Percentiles rank a stretch among this genome's conserved stretches.
Conservation (phyloP, 2,329 filamentous ascomycete species). For the Hansfordia pulvinata region DNA sequence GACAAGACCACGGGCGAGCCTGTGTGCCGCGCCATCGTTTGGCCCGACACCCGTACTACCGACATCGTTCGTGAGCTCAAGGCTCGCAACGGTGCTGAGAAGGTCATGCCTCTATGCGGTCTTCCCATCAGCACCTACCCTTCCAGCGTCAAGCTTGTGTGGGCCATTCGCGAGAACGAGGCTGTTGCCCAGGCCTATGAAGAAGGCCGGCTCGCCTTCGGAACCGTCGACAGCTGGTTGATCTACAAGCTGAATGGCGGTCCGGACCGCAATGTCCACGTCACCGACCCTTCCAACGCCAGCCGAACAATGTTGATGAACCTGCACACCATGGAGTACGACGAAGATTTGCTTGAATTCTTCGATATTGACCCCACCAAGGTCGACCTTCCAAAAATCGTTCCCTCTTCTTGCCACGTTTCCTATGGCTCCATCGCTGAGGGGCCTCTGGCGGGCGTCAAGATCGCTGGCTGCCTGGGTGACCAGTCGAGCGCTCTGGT, state of each 20-base stretch:
- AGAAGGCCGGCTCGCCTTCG: conserved; percentile 63
- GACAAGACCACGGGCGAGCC: conserved; percentile 68
- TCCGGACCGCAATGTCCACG: conserved; percentile 48
- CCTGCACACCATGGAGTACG: conserved; percentile 66
- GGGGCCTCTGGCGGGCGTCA: conserved; percentile 54
- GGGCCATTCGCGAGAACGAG: conserved; percentile 62
- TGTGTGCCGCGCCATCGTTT: conserved; percentile 75
- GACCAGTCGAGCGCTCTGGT: conserved; percentile 81
- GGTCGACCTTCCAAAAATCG: conserved; percentile 67
- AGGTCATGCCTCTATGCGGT: conserved; percentile 58
- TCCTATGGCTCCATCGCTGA: conserved; percentile 55
- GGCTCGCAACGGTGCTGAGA: conserved; percentile 49
- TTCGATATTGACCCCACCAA: conserved; percentile 60
- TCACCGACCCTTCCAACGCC: conserved; percentile 80
- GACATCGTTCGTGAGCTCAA: conserved; percentile 65
- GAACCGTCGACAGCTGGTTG: conserved; percentile 81
- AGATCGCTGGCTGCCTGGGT: conserved; percentile 72
- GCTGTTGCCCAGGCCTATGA: conserved; percentile 64
- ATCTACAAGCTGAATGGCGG: conserved; percentile 75
- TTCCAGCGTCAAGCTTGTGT: conserved; percentile 72
- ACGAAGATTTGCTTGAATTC: conserved; percentile 62
- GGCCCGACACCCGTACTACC: conserved; percentile 75
- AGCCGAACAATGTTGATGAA: conserved; percentile 94
- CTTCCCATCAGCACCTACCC: conserved; percentile 81
- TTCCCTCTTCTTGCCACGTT: conserved; percentile 62